Percentiles rank a stretch among this genome's conserved stretches.
phyloP scores from a whole-genome alignment of 2,329 filamentous ascomycete species.

The Akanthomyces muscarius region DNA sequence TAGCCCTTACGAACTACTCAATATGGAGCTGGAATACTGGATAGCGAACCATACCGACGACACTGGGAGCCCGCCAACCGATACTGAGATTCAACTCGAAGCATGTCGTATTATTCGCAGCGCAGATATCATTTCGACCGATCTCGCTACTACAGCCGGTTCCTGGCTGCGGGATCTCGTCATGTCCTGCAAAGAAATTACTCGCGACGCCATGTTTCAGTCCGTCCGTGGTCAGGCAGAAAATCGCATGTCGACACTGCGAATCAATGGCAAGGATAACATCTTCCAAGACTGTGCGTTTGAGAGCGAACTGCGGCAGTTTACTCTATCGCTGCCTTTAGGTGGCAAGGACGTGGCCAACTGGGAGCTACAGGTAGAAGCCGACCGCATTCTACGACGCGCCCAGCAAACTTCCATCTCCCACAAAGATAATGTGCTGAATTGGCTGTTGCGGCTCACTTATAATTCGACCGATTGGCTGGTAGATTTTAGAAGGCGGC shows the following conservation, averaged over 20 bases:
- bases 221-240: constrained; percentile 40
- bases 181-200: constrained; percentile 43
- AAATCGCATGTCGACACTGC: constrained; percentile 43
- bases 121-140: constrained; percentile 45
- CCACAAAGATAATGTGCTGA: constrained; percentile 47
- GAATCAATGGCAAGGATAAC: constrained; percentile 55
- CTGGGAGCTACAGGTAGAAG: constrained; percentile 56
- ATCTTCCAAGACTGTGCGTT: constrained; percentile 55
- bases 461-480: constrained; percentile 50
- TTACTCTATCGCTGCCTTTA: constrained; percentile 46
- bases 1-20: constrained; percentile 58
- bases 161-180: constrained; percentile 59
- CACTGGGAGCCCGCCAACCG: constrained; percentile 39
- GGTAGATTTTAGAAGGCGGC: constrained; percentile 50
- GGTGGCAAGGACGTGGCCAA: constrained; percentile 57
- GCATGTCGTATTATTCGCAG: constrained; percentile 55
- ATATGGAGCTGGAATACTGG: constrained; percentile 54
- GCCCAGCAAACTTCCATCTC: constrained; percentile 49
- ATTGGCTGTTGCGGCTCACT: constrained; percentile 54
- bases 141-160: constrained; percentile 34
- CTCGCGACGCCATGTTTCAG: constrained; percentile 43
- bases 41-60: constrained; percentile 41
- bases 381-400: constrained; percentile 53
- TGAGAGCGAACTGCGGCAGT: constrained; percentile 50
- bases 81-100: constrained; percentile 52